Base-by-base conservation (phyloP, 2,329 filamentous ascomycete genomes). In the Diaporthe eres region DNA sequence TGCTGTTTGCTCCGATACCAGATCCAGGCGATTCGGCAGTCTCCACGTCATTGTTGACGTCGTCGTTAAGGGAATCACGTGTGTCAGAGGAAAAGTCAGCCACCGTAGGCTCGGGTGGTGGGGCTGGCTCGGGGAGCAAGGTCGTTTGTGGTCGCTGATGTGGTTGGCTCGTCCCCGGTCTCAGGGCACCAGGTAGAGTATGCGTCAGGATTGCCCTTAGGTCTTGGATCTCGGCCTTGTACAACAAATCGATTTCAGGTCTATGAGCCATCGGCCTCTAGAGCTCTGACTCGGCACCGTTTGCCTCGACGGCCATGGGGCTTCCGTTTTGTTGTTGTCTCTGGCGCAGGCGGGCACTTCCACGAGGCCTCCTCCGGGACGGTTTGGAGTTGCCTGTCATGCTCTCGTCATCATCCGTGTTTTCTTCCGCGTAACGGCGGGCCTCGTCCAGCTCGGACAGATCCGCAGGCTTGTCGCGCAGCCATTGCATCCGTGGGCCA, bases 401-500 rank as follows among this genome's bases (percentile, higher is more conserved):
- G 73, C 82, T 85, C 74, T 88, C 86, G 22, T 91, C 90, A 25
- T 90, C 89, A n/a, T 92, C 90, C 34, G 86, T 88, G 77, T 90
- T 87, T 65, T 90, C 86, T 75, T 87, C 86, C 34, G 86, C 88
- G 78, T 87, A 91, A 10, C 85, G 83, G 15, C 88, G 86, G n/a
- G 90, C 88, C 85, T 99, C 97, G 82, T 99, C 95, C 68, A 98
- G 88, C 80, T 98, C 94, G 58, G 89, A 92, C 74, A 98, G 88
- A 81, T 98, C 92, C 19, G 88, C 88, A 0, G 97, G 97, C 82
- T 95, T 94, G 85, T 94, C 92, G 79, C 97, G 92, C 80, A 99
- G 87, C 97, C 97, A 99, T 83, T 96, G 95, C 97, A 99, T 99
- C 77, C 97, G 91, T 17, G 97, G 97, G 0, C 97, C 97, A 34